phyloP scores from a whole-genome alignment of 805 yeast species.

The Yamadazyma philogaea region DNA sequence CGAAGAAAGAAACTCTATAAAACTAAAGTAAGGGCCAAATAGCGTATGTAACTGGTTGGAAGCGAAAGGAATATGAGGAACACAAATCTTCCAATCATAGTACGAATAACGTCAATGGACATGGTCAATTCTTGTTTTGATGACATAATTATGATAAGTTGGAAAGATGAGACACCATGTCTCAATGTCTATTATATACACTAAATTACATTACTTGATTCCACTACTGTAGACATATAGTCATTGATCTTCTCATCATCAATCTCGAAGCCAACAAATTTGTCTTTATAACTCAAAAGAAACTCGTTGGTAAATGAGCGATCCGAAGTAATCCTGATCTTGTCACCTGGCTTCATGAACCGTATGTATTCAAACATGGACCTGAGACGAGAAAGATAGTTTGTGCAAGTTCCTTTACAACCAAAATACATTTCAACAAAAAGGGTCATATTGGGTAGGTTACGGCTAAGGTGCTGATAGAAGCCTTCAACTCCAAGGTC shows the following conservation, averaged over 20 bases:
- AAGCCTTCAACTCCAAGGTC: constrained; percentile 12
- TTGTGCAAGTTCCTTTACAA: constrained; percentile 19
- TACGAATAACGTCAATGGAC: too few relatives aligned
- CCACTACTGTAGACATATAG: constrained; percentile 23
- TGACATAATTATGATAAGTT: neutral
- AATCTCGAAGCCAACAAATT: constrained; percentile 21
- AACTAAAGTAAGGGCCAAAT: too few relatives aligned
- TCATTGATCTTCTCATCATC: constrained; percentile 19
- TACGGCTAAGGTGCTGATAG: constrained; percentile 7
- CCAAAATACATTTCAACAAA: constrained; percentile 25
- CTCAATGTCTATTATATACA: constrained; percentile 2
- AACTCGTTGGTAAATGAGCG: constrained; percentile 18
- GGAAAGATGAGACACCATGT: neutral
- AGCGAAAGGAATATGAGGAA: too few relatives aligned
- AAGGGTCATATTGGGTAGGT: constrained; percentile 15
- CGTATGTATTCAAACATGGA: constrained; percentile 21
- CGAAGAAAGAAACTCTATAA: too few relatives aligned
- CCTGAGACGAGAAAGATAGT: constrained; percentile 23
- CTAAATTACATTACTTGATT: constrained; percentile 7
- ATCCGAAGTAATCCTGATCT: constrained; percentile 15
- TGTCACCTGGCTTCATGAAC: constrained; percentile 10
- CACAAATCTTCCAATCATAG: too few relatives aligned
- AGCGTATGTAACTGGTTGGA: too few relatives aligned
- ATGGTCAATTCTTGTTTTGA: too few relatives aligned
- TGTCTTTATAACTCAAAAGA: constrained; percentile 14